Conservation (phyloP, 495 filamentous ascomycete genomes). For the Annulohypoxylon moriforme region DNA sequence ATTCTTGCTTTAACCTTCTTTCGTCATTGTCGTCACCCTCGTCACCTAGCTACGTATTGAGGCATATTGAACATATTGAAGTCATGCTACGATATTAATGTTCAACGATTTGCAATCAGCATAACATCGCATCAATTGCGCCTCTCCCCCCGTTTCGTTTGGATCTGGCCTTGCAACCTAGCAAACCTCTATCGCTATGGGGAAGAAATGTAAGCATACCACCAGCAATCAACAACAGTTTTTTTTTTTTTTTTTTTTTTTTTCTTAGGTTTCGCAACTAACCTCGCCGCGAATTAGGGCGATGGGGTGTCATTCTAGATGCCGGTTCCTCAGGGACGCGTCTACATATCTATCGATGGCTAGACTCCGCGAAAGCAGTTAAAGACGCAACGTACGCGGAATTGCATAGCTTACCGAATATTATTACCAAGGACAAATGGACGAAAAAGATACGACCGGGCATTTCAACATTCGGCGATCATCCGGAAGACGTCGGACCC, state of each 20-base stretch:
- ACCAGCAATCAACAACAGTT: not conserved
- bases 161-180: constrained; percentile 1
- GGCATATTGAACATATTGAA: constrained; percentile 23
- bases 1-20: constrained; percentile 14
- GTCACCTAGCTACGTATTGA: not conserved
- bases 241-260: too few species aligned
- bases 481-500: constrained; percentile 77
- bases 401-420: constrained; percentile 76
- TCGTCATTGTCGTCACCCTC: constrained; percentile 1
- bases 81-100: constrained; percentile 40
- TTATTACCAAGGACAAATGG: constrained; percentile 87
- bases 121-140: constrained; percentile 30
- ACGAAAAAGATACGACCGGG: constrained; percentile 94
- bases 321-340: constrained; percentile 83
- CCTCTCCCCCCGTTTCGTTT: constrained; percentile 10
- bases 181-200: constrained; percentile 41
- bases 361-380: constrained; percentile 75
- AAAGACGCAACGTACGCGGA: constrained; percentile 69
- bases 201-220: constrained; percentile 48
- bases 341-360: constrained; percentile 92
- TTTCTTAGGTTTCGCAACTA: too few species aligned
- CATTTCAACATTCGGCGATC: constrained; percentile 88
- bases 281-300: constrained; percentile 48
- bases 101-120: constrained; percentile 1
- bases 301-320: constrained; percentile 72